Base-by-base conservation (phyloP, 495 filamentous ascomycete genomes). In the Lindgomyces ingoldianus region DNA sequence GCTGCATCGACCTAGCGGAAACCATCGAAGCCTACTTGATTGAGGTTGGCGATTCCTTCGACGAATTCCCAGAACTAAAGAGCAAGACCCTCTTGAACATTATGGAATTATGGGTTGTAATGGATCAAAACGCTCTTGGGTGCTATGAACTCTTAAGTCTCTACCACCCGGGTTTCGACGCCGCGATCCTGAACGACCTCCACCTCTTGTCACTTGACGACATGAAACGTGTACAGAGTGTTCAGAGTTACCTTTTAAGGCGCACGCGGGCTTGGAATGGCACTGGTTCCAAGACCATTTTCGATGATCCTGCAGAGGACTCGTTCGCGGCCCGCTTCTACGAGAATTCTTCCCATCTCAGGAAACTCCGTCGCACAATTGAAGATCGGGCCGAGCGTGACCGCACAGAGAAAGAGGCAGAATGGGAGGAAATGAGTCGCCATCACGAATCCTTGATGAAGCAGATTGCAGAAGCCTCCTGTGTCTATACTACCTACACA, bases 241-340 rank as follows among this genome's bases (percentile, higher is more conserved):
- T 87, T 16, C 82, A 86, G 45, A 47, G 18, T 0, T 79, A 87
- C 57, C 65, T 88, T 27, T 39, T 63, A 0, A n/a, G 49, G 0
- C 75, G 83, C 44, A 72, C 71, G 57, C 58, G 2, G 1, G 4
- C 54, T 0, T 64, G 63, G 21, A 39, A 25, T 11, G 55, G 33
- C 12, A 29, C 41, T 0, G 52, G 44, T 14, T 57, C 62, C 12
- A 69, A 64, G 22, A 81, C 70, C 0, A 80, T 87, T 2, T 81
- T 87, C 27, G 64, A 63, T 33, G 74, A 75, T 26, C 74, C 78
- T 4, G 42, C 30, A 0, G 45, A 66, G 2, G 64, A 69, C 1
- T 81, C 75, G 33, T 80, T 87, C 52, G 80, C 82, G 0, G 71
- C 67, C 19, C 73, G 74, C 4, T 86, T 79, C 56, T 76, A 79